Evolutionary conservation across 805 yeast species (phyloP), one percentile per base, ranked within the genome.

Genomic region (Barnettozyma populi): DNA sequence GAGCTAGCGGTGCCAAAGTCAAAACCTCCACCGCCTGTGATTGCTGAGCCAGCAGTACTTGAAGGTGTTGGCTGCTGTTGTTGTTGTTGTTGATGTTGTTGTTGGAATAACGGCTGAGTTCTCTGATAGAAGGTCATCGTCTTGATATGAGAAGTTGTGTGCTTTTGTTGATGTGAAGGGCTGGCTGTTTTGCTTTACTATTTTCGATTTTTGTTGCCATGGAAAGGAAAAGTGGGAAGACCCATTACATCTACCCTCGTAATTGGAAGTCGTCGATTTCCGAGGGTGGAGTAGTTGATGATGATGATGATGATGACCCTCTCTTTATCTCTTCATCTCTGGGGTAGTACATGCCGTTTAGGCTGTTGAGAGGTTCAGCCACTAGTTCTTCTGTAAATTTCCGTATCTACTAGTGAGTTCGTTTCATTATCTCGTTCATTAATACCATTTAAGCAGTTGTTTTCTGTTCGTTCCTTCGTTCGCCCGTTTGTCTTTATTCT

Each of bases 1-100:
- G 58, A 50, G 32, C 45, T 46, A 48, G 48, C 47, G 44, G 50
- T 51, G 31, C 40, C 42, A 34, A 47, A 45, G n/a, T 52, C 52
- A 36, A 31, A 48, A 50, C n/a, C 32, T 43, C 39, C 41, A 37
- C 41, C 29, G 21, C 32, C 32, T 13, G 16, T 29, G 16, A n/a
- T 37, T 37, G 18, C 41, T 13, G 41, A 37, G 18, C 41, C 41
- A 20, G 41, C 41, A 14, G 41, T 21, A 5, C 29, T 23, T 23
- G 27, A 20, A 20, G 41, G 41, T 6, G 41, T 37, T 20, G 41
- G 41, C 18, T 21, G 41, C n/a, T 37, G 41, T n/a, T 37, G 41
- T 9, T 18, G 24, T 5, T 19, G 23, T 29, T 16, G 35, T 39
- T 39, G 35, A 6, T 13, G 32, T 8, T 24, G 27, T 40, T 35